phyloP scores from a whole-genome alignment of 2,329 filamentous ascomycete species.

The Exophiala bonariae region DNA sequence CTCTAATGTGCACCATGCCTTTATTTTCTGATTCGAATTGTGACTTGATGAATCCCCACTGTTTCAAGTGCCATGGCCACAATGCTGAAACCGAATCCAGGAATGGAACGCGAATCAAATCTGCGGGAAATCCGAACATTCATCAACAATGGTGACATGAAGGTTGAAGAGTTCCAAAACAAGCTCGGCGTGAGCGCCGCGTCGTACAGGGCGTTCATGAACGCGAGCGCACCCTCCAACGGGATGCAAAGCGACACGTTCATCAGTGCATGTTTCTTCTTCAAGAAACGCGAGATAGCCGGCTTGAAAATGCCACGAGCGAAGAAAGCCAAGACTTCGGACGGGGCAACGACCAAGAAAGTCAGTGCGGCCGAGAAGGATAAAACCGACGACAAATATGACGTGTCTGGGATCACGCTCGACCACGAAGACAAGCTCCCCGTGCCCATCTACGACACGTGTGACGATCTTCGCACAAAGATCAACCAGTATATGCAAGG shows the following conservation, averaged over 20 bases:
- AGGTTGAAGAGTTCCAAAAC: conserved; percentile 10
- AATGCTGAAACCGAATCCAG: no score
- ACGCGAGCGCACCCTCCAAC: conserved; percentile 32
- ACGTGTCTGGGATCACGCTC: conserved; percentile 47
- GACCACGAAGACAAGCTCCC: conserved; percentile 47
- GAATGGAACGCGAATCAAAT: conserved; percentile 32
- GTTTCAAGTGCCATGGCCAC: no score
- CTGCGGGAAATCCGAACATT: conserved; percentile 44
- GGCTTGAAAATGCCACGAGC: neutral
- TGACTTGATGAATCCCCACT: no score
- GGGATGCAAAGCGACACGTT: conserved; percentile 34
- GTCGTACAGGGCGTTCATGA: conserved; percentile 50
- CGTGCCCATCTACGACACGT: conserved; percentile 57
- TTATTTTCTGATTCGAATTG: no score
- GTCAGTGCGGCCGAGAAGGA: conserved; percentile 32
- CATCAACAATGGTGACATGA: conserved; percentile 33
- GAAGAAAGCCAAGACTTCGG: neutral
- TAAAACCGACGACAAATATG: conserved; percentile 32
- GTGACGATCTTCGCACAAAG: conserved; percentile 59
- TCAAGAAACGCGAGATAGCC: conserved; percentile 44
- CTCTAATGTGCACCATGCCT: no score
- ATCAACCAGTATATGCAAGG: conserved; percentile 51
- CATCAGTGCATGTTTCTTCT: conserved; percentile 37
- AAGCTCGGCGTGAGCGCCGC: conserved; percentile 12
- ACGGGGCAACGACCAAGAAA: conserved; percentile 1